Conservation (phyloP, 306 rosid species). For the Datisca glomerata region DNA sequence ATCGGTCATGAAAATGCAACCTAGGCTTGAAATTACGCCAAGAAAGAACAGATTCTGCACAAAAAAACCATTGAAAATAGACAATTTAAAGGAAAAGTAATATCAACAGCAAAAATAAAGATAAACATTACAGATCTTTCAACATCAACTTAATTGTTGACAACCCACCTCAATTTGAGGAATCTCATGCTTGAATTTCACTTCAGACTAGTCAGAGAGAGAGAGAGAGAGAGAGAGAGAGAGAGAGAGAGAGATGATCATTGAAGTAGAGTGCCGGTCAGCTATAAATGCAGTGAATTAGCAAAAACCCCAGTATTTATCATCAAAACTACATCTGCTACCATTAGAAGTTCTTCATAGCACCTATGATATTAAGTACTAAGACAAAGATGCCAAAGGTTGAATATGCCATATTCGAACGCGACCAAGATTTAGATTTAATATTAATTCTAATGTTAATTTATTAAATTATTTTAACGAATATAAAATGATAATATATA, state of each 20-base stretch:
- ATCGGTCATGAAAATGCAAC: slow-evolving; percentile 2
- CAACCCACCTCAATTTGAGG: slow-evolving; percentile 32
- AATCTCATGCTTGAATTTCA: slow-evolving; percentile 22
- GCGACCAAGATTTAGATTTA: too few species aligned
- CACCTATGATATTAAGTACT: too few species aligned
- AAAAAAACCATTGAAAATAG: background rate
- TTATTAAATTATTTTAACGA: too few species aligned
- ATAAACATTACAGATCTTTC: background rate
- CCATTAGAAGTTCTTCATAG: slow-evolving; percentile 28
- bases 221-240: slow-evolving; percentile 5
- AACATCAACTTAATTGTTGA: slow-evolving; percentile 12
- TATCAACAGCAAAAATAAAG: background rate
- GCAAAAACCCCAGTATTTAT: slow-evolving; percentile 20
- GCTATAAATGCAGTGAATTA: slow-evolving; percentile 11
- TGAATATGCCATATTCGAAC: too few species aligned
- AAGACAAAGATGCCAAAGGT: too few species aligned
- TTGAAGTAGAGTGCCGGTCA: slow-evolving; percentile 8
- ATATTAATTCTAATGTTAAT: too few species aligned
- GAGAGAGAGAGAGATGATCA: slow-evolving; percentile 1
- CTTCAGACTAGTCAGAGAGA: slow-evolving; percentile 4
- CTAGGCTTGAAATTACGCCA: too few species aligned
- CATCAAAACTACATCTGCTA: slow-evolving; percentile 27
- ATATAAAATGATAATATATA: too few species aligned
- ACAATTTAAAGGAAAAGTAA: slow-evolving; percentile 2
- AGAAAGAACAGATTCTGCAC: slow-evolving; percentile 5